Evolutionary conservation across 257 asterid species (phyloP), one percentile per base, ranked within the genome.

Genomic region (Solanum appendiculatum): DNA sequence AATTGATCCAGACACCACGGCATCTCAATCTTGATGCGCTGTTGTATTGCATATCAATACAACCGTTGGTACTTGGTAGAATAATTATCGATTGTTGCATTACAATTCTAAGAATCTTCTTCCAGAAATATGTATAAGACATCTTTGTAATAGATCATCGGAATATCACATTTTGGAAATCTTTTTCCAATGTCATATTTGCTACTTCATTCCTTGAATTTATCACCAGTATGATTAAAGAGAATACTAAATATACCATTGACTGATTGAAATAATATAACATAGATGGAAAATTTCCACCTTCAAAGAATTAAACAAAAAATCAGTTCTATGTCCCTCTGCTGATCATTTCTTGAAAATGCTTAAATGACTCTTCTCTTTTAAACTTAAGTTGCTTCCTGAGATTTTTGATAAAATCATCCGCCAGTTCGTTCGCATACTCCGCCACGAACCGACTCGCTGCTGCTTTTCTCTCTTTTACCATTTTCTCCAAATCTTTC

Each of bases 341-440:
- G 20, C 85, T 74, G 7, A 85, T 87, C 87, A 77, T 68, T 29
- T 82, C 92, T 58, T 82, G 88, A 25, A 40, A 46, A 56, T 91
- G 90, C 51, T 89, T 89, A 10, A 93, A 86, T 25, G 93, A 91
- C 92, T 37, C 91, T n/a, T n/a, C 72, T 21, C 87, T 77, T 86
- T 91, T 92, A 34, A 89, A 51, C 86, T 85, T 88, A 34, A 93
- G 93, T 88, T 88, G 93, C 78, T 86, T 88, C 89, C 86, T 91
- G 90, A 92, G 90, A 31, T 86, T 89, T 48, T 83, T 87, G 89
- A 93, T 92, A 87, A 92, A 91, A 85, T 89, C 92, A n/a, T 92
- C 93, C 2, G 92, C 93, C 85, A 86, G 29, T 44, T 82, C 85
- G 86, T 92, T 80, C 58, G 90, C 95, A 82, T 92, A 92, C 85